Percentiles rank a stretch among this genome's conserved stretches.
phyloP scores from a whole-genome alignment of 116 monocot genomes.

The Zostera marina region DNA sequence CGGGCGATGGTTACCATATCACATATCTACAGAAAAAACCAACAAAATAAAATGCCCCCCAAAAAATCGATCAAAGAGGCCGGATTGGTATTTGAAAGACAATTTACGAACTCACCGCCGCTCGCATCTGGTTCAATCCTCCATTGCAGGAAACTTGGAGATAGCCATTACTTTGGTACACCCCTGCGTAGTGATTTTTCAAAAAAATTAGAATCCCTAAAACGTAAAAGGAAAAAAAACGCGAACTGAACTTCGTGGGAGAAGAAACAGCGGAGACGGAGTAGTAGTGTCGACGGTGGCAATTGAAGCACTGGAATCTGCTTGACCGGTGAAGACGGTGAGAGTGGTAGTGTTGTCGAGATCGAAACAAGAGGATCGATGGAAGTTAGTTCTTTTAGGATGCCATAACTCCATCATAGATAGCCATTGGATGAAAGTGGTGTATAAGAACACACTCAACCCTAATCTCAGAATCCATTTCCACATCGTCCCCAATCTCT shows the following conservation, averaged over 20 bases:
- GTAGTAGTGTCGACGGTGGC: not conserved
- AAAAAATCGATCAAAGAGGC: too few relatives aligned
- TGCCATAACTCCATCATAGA: conserved; percentile 27
- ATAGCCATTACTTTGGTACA: conserved; percentile 86
- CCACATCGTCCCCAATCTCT: conserved; percentile 9
- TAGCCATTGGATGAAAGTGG: conserved; percentile 30
- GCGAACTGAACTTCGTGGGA: conserved; percentile 55
- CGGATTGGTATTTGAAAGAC: too few relatives aligned
- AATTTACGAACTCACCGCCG: conserved; percentile 41
- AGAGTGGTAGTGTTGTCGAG: too few relatives aligned
- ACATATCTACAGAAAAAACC: conserved; percentile 41
- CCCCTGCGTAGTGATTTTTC: conserved; percentile 21
- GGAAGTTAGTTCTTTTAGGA: not conserved
- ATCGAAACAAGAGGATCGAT: conserved; percentile 13
- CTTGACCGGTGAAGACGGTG: too few relatives aligned
- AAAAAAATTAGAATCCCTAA: not conserved
- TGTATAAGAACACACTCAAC: conserved; percentile 32
- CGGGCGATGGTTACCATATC: conserved; percentile 84
- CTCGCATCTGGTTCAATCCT: conserved; percentile 92
- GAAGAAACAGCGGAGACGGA: conserved; percentile 27
- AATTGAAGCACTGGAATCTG: not conserved
- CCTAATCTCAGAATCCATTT: conserved; percentile 33
- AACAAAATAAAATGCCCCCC: too few relatives aligned
- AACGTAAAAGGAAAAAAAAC: not conserved
- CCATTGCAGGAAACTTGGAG: conserved; percentile 72